Evolutionary conservation across 176 grass and related monocot species (phyloP), one percentile per base, ranked within the genome.

Genomic region (Leersia perrieri): DNA sequence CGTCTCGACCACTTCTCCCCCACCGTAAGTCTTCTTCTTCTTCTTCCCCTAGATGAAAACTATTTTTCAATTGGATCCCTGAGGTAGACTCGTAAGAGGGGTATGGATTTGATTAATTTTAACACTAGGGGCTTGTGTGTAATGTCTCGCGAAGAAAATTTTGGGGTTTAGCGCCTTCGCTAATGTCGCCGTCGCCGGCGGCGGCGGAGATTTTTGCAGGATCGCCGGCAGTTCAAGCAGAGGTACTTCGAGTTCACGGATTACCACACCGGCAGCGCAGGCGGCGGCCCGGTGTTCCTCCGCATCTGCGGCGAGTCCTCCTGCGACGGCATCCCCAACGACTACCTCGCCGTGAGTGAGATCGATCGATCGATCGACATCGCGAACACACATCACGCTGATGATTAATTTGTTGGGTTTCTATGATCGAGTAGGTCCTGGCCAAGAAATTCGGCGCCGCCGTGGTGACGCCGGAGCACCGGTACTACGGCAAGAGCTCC

Each of bases 1-100:
- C 88, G 83, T 26, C 90, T 98, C 27, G 95, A 98, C 79, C 95
- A 98, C 91, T 98, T 95, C 95, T 93, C 95, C 57, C 92, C 95
- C 66, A 89, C 78, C 31, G 95, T 95, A 15, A 83, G 74, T 39
- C 45, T 42, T 38, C 72, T 34, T 66, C 22, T 34, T 36, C n/a
- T n/a, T n/a, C n/a, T n/a, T n/a, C 11, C 63, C 29, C 31, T 53
- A 11, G 22, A 16, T 18, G 4, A 51, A 11, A 23, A 60, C 3
- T 11, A 35, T 14, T 27, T 66, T 30, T 8, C 51, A n/a, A 33
- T 34, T 15, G 3, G 22, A 5, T 66, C 62, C 62, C 39, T 67
- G 51, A 23, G 51, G 3, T 45, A 15, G 13, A 23, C 51, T 23
- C 7, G 51, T 23, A 0, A 0, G 7, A 57, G 51, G 51, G 51